phyloP scores from a whole-genome alignment of 2,329 filamentous ascomycete genomes.

The Sclerotinia trifoliorum region DNA sequence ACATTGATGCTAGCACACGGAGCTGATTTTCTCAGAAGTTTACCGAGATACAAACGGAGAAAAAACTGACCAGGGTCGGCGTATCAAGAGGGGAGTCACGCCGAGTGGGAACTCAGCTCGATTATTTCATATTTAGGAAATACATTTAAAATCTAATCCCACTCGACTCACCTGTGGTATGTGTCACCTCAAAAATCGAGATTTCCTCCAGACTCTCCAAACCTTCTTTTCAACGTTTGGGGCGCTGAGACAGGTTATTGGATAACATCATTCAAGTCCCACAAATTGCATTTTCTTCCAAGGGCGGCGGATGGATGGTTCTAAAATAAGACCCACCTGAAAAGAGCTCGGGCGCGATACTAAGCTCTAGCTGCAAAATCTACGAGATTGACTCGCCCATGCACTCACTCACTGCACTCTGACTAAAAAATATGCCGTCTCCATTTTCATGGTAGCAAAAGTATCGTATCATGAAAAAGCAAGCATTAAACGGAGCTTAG shows the following conservation, averaged over 20 bases:
- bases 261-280: neutral
- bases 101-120: neutral
- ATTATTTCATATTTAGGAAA: neutral
- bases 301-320: neutral
- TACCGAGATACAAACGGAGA: neutral
- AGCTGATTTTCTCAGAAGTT: neutral
- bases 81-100: neutral
- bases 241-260: conserved; percentile 1
- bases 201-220: neutral
- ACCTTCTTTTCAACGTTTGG: neutral
- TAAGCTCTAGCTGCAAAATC: neutral
- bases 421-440: neutral
- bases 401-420: neutral
- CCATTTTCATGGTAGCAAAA: neutral
- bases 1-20: neutral
- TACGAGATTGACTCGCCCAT: conserved; percentile 10
- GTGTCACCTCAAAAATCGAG: neutral
- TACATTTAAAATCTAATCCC: neutral
- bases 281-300: neutral
- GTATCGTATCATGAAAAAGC: neutral
- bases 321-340: neutral
- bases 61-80: neutral
- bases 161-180: neutral
- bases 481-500: neutral
- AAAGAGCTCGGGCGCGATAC: neutral